Evolutionary conservation across 306 rosid species (phyloP).

Genomic region (Lathyrus tuberosus): DNA sequence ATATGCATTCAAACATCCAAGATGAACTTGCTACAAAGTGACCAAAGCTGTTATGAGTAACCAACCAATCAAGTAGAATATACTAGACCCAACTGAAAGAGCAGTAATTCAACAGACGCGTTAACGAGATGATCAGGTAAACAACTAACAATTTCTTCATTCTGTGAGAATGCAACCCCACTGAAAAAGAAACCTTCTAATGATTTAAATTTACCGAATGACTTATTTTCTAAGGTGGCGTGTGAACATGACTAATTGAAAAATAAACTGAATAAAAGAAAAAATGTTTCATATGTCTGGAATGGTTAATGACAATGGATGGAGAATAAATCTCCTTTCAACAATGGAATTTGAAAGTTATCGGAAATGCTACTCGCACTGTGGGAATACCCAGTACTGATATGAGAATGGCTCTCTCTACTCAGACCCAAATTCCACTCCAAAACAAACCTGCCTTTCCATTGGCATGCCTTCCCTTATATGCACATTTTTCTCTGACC

Average conservation of each 20-base stretch:
- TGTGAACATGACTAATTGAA: neutral
- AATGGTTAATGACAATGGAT: neutral
- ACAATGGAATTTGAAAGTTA: too few relatives aligned
- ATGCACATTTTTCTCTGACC: too few relatives aligned
- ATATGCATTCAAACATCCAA: conserved; percentile 35
- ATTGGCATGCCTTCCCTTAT: too few relatives aligned
- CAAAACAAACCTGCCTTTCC: too few relatives aligned
- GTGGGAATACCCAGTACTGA: too few relatives aligned
- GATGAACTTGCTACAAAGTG: conserved; percentile 18
- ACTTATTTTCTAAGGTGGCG: neutral
- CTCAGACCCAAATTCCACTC: too few relatives aligned
- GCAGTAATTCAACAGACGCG: conserved; percentile 12
- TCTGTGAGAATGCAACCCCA: neutral
- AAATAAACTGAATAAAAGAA: neutral
- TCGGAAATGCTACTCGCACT: too few relatives aligned
- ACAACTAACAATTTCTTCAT: neutral
- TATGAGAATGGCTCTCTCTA: too few relatives aligned
- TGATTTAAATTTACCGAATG: neutral
- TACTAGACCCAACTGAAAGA: conserved; percentile 12
- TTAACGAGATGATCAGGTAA: neutral
- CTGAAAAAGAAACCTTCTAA: neutral
- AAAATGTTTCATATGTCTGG: neutral
- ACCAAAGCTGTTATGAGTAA: conserved; percentile 24
- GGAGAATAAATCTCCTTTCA: too few relatives aligned
- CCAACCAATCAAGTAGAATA: conserved; percentile 35